Evolutionary conservation across 208 protist genomes (phyloP), one percentile per base, ranked within the genome.

Genomic region (Trypanosoma caninum): DNA sequence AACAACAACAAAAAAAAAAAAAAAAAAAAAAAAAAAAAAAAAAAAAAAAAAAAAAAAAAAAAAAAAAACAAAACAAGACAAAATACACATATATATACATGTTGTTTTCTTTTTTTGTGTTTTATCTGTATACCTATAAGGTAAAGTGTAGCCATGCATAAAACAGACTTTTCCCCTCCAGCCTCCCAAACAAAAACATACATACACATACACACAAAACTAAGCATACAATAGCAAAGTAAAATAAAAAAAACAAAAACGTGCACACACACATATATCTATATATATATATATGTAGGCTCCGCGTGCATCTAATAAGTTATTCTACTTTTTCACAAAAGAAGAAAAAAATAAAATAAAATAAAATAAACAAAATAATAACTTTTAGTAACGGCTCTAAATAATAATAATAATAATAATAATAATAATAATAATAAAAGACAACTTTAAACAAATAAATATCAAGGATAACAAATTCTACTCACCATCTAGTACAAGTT

Each of bases 341-440:
- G 55, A 2, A 62, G 46, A 71, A 35, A 65, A 34, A 59, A 57
- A 70, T 56, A 45, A 1, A 62, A 57, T 71, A 13, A 65, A 44
- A 52, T 40, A 65, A 65, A 65, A n/a, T n/a, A n/a, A n/a, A n/a
- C n/a, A n/a, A n/a, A n/a, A n/a, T n/a, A n/a, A n/a, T n/a, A n/a
- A n/a, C 5, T 20, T 23, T 59, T 8, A 25, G 10, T 28, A 16
- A 35, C 4, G 44, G n/a, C 28, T 34, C 37, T 11, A 10, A 10
- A 48, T 20, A 44, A 38, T 18, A 54, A 16, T 8, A 52, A 30
- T 35, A 23, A 50, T 40, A 16, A 40, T 41, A 47, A 56, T 44
- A 57, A 63, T 46, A 54, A 23, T 41, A 25, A 72, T 38, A 50
- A 45, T 44, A 59, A 45, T 25, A 67, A 58, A 28, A 7, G 51